A percentile compares a stretch with the other conserved stretches of the same genome.
These are phyloP conservation scores for Aureobasidium sp. DNA, from an alignment of 2,329 filamentous ascomycete species.

Conservation along the genomic window DNA sequence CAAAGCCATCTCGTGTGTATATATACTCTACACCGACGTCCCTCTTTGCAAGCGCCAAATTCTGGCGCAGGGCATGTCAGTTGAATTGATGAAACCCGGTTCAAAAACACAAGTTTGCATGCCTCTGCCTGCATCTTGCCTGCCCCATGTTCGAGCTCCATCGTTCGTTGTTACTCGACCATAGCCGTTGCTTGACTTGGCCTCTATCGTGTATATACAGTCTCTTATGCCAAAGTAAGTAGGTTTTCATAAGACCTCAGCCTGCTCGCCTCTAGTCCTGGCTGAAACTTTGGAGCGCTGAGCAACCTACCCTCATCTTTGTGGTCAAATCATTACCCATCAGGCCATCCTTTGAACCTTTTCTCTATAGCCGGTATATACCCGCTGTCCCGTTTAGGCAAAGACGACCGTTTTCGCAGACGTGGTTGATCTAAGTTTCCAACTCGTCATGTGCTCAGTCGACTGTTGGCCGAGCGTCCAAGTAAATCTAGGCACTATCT, in stretches of 20 bases:
- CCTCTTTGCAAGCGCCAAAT: background rate
- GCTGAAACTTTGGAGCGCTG: background rate
- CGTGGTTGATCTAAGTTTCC: background rate
- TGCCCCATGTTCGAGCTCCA: background rate
- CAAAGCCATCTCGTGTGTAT: conserved; percentile 13
- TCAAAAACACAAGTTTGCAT: background rate
- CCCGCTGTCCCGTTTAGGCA: background rate
- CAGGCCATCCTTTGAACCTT: background rate
- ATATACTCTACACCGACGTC: conserved; percentile 9
- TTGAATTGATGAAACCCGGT: conserved; percentile 5
- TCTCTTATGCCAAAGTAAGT: background rate
- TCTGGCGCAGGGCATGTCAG: background rate
- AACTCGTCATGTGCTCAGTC: background rate
- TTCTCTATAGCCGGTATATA: background rate
- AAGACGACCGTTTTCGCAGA: background rate
- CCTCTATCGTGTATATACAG: background rate
- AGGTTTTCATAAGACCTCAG: background rate
- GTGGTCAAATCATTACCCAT: background rate
- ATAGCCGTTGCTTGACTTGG: background rate
- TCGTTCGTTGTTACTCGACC: background rate
- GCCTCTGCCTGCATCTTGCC: background rate
- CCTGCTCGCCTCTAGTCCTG: too few relatives aligned
- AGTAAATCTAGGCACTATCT: background rate
- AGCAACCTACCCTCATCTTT: background rate
- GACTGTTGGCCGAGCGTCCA: background rate